Conservation (phyloP, 805 yeast species). For the Metschnikowia lochheadii region DNA sequence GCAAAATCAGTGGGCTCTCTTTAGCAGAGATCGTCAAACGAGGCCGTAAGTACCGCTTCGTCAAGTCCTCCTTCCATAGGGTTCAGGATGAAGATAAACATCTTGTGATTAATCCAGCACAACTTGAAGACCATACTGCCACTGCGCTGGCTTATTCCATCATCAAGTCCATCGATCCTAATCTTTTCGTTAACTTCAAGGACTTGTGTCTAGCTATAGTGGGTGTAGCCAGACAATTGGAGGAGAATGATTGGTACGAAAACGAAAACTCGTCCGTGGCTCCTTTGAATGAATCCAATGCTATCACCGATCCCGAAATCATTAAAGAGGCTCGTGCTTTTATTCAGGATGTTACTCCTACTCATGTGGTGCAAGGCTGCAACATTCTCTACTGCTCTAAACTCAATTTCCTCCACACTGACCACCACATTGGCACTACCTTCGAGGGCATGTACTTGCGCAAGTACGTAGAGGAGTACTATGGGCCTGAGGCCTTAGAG, state of each 20-base stretch:
- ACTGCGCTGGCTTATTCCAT: conserved; percentile 43
- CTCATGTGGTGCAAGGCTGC: conserved; percentile 41
- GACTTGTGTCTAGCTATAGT: conserved; percentile 46
- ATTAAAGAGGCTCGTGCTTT: conserved; percentile 29
- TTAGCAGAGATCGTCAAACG: conserved; percentile 37
- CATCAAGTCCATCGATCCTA: conserved; percentile 28
- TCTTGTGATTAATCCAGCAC: conserved; percentile 36
- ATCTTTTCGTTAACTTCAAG: conserved; percentile 30
- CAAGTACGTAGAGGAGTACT: conserved; percentile 34
- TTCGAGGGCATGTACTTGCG: conserved; percentile 45
- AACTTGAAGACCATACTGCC: conserved; percentile 30
- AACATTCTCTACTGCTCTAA: conserved; percentile 43
- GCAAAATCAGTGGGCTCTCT: conserved; percentile 29
- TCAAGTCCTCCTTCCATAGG: conserved; percentile 46
- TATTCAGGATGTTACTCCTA: conserved; percentile 19
- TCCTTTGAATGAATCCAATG: conserved; percentile 27
- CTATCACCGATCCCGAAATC: conserved; percentile 16
- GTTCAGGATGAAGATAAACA: conserved; percentile 48
- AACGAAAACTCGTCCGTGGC: conserved; percentile 41
- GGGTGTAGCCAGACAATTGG: conserved; percentile 49
- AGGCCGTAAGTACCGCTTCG: conserved; percentile 47
- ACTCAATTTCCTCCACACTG: conserved; percentile 52
- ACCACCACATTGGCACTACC: conserved; percentile 50
- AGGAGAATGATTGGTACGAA: conserved; percentile 47
- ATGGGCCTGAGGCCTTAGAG: conserved; percentile 36